Conservation (phyloP, 1,139 yeast genomes). For the Taphrina sp. region DNA sequence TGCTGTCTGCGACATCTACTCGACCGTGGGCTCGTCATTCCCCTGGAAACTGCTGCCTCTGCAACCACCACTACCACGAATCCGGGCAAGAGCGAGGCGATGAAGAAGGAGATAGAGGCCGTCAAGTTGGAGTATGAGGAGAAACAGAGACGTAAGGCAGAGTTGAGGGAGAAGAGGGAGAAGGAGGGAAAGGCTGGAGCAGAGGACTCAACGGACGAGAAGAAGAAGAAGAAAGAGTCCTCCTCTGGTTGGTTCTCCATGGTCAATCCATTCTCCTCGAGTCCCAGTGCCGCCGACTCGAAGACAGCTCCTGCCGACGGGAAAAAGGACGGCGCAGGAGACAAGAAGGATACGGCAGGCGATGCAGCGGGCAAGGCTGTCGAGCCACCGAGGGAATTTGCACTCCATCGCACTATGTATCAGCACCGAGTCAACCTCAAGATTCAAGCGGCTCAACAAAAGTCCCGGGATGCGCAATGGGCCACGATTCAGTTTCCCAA, state of each 20-base stretch:
- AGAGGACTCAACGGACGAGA: no score
- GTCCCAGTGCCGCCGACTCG: not conserved
- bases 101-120: constrained; percentile 46
- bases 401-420: constrained; percentile 56
- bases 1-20: constrained; percentile 62
- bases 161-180: constrained; percentile 37
- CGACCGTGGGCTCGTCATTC: constrained; percentile 62
- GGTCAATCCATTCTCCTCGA: constrained; percentile 37
- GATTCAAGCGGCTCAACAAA: constrained; percentile 47
- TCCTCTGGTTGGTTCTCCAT: not conserved
- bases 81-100: constrained; percentile 48
- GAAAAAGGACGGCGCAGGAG: constrained; percentile 39
- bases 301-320: no score
- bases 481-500: constrained; percentile 6
- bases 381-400: constrained; percentile 55
- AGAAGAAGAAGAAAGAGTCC: not conserved
- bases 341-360: constrained; percentile 38
- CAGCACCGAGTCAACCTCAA: constrained; percentile 52
- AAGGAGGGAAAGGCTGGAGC: constrained; percentile 38
- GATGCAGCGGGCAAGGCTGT: no score
- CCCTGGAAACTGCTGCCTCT: constrained; percentile 52
- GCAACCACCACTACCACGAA: constrained; percentile 49
- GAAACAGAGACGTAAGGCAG: constrained; percentile 35
- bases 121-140: constrained; percentile 44
- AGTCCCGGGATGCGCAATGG: constrained; percentile 37